A percentile compares a stretch with the other conserved stretches of the same genome.
phyloP scores from a whole-genome alignment of 805 yeast species.

The Candida dajiaensis region DNA sequence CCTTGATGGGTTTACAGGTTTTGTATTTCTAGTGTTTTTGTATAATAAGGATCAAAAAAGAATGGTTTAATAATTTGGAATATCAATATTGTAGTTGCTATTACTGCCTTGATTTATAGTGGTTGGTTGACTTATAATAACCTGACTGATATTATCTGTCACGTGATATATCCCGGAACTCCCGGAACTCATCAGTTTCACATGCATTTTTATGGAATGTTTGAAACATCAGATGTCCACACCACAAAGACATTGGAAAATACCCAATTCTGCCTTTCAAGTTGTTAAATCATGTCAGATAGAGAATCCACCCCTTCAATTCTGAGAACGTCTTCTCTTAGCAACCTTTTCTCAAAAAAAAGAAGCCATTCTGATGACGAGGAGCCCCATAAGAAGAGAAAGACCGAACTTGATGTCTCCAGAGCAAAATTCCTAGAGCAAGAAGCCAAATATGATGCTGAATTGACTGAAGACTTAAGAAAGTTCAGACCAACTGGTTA shows the following conservation, averaged over 20 bases:
- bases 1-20: background rate
- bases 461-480: conserved; percentile 62
- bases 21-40: background rate
- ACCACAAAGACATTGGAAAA: background rate
- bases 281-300: background rate
- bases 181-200: background rate
- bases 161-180: background rate
- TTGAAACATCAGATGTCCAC: too few species aligned
- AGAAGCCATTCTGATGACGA: conserved; percentile 6
- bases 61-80: background rate
- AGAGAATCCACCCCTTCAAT: conserved; percentile 1
- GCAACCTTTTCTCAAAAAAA: conserved; percentile 6
- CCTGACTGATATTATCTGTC: too few species aligned
- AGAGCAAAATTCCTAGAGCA: conserved; percentile 28
- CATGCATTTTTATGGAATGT: background rate
- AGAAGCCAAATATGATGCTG: conserved; percentile 58
- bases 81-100: background rate
- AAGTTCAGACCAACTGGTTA: conserved; percentile 78
- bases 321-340: conserved; percentile 6
- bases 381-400: conserved; percentile 16
- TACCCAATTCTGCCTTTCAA: background rate
- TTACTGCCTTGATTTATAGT: too few species aligned
- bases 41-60: background rate
- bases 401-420: conserved; percentile 21
- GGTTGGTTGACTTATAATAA: too few species aligned